These are phyloP conservation scores for Tetrahymena elliotti DNA, from an alignment of 73 alveolate genomes.

Conservation along the genomic window DNA sequence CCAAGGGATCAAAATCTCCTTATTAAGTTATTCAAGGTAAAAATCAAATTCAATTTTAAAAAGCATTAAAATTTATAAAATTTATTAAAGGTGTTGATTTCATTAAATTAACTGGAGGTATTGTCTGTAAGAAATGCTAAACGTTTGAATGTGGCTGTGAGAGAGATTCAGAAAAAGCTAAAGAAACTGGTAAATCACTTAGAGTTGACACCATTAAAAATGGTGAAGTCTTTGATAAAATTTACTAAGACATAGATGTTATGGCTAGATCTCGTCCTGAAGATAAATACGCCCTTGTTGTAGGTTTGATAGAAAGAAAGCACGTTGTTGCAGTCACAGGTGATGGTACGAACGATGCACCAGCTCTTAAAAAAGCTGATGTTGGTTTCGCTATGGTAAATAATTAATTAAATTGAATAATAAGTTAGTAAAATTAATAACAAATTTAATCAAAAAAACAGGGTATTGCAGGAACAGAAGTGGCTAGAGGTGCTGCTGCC, in stretches of 20 bases:
- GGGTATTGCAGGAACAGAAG: conserved; percentile 91
- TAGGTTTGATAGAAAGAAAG: conserved; percentile 77
- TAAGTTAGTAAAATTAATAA: too few relatives aligned
- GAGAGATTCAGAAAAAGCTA: conserved; percentile 28
- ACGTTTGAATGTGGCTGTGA: conserved; percentile 28
- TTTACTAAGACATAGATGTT: conserved; percentile 59
- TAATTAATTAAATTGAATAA: conserved; percentile 8
- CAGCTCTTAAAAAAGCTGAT: conserved; percentile 63
- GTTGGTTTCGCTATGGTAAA: conserved; percentile 79
- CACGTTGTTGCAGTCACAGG: conserved; percentile 95
- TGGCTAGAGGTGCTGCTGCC: conserved; percentile 87
- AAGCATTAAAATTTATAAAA: background rate
- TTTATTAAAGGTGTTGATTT: conserved; percentile 67
- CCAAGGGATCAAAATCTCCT: background rate
- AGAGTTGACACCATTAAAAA: conserved; percentile 33
- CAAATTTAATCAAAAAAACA: background rate
- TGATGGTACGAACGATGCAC: conserved; percentile 65
- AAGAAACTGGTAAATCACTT: background rate
- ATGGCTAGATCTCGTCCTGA: conserved; percentile 89
- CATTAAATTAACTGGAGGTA: conserved; percentile 72
- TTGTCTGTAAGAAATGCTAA: conserved; percentile 60
- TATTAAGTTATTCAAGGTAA: background rate
- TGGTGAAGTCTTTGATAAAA: conserved; percentile 34
- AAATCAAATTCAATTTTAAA: background rate
- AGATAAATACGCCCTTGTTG: conserved; percentile 81